A percentile compares a stretch with the other conserved stretches of the same genome.
phyloP scores from a whole-genome alignment of 805 yeast genomes.

The Candida krabiensis region DNA sequence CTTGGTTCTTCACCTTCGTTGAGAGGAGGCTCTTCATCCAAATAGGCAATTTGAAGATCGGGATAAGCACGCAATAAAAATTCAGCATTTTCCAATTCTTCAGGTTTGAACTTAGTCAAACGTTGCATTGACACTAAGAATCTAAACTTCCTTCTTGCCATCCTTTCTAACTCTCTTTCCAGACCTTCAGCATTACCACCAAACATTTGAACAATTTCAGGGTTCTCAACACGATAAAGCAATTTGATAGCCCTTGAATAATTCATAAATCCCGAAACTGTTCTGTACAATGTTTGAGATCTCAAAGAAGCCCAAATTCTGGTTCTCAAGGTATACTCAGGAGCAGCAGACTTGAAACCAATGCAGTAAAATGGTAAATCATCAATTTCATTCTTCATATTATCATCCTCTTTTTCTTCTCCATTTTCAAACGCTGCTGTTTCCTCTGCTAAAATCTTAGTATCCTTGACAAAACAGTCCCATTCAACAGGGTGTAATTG shows the following conservation, averaged over 20 bases:
- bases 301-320: constrained; percentile 98
- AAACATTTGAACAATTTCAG: constrained; percentile 94
- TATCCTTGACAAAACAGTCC: constrained; percentile 96
- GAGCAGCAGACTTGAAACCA: constrained; percentile 97
- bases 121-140: constrained; percentile 87
- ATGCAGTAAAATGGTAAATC: constrained; percentile 93
- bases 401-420: constrained; percentile 60
- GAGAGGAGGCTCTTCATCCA: constrained; percentile 87
- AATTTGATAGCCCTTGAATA: constrained; percentile 94
- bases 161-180: constrained; percentile 90
- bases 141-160: constrained; percentile 83
- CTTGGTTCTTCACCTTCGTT: constrained; percentile 69
- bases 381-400: constrained; percentile 78
- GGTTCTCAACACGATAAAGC: constrained; percentile 91
- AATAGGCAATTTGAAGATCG: constrained; percentile 84
- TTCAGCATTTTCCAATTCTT: constrained; percentile 79
- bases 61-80: constrained; percentile 82
- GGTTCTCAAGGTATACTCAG: constrained; percentile 93
- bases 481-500: constrained; percentile 96
- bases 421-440: constrained; percentile 76
- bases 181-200: constrained; percentile 97
- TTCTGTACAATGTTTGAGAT: constrained; percentile 94
- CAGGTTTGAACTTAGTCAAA: constrained; percentile 66
- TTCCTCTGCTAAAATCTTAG: constrained; percentile 92
- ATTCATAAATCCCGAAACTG: constrained; percentile 98